Base-by-base conservation (phyloP, 768 basidiomycete species). In the Favolaschia claudopus region DNA sequence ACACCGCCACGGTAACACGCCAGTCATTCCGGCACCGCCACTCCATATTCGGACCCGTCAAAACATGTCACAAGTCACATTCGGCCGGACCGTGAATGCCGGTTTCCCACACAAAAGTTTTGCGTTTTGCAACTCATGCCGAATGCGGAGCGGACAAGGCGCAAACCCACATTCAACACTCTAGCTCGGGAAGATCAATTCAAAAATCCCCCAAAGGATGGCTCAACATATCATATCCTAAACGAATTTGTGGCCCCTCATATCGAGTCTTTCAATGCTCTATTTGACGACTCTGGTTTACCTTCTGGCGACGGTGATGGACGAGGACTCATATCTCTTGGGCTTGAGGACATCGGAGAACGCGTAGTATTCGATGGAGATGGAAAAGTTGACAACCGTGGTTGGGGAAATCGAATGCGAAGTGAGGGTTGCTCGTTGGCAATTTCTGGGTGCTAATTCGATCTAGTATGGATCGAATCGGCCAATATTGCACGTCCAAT, bases 171-270 rank as follows among this genome's bases (percentile, higher is more conserved):
- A 0, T 98, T 96, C 72, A 84, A 89, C 70, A 96, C 95, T 5
- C 82, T 96, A 47, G 80, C 79, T 27, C 84, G 96, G 53, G 95
- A 97, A 77, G 77, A 85, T 7, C 73, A 81, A 5, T 97, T 97
- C 76, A 82, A 84, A 73, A 80, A 87, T 55, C 97, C 96, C 0
- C 82, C 90, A 25, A 80, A 82, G 64, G 75, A 84, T 37, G 85
- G 85, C 20, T 84, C 91, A 22, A 86, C 88, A 13, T 86, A 92
- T 63, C 86, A 87, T 19, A 91, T 92, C 50, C 81, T 99, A 59
- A 93, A 97, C 66, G 93, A 96, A 75, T 93, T 98, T 67, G 94
- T 98, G 51, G 79, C 86, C 22, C 96, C 97, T 7, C 96, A 98
- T 72, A 86, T 99, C 61, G 92, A 98, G 73, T 95, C 93, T 34